Evolutionary conservation across 2,329 filamentous ascomycete species (phyloP).

Genomic region (Neurospora sp.): DNA sequence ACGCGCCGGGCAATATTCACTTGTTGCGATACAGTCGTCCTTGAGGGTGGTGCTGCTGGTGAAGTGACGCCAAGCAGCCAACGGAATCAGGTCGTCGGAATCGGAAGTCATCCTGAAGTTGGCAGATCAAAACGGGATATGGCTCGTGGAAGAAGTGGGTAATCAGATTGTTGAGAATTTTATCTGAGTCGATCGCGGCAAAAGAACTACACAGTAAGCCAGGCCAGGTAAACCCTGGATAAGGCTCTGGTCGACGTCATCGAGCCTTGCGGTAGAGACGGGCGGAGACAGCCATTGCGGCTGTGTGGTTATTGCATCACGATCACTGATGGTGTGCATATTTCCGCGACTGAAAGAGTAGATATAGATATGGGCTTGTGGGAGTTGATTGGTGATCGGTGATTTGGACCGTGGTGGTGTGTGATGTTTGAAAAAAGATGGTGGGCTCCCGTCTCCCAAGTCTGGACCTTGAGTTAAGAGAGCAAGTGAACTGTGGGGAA

Average conservation of each 20-base stretch:
- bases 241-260: background rate
- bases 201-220: background rate
- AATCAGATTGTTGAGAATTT: background rate
- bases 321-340: background rate
- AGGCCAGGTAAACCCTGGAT: background rate
- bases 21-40: background rate
- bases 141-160: background rate
- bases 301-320: background rate
- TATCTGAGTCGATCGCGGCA: background rate
- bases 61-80: background rate
- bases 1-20: background rate
- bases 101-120: background rate
- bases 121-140: background rate
- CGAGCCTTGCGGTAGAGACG: background rate
- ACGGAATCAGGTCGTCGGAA: background rate
- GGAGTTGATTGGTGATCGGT: background rate
- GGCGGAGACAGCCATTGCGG: background rate
- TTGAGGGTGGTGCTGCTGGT: background rate
- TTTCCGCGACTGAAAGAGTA: background rate
- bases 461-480: background rate
- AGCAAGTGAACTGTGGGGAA: background rate
- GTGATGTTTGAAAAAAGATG: background rate
- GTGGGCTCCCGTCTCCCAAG: background rate
- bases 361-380: background rate
- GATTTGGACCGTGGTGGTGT: background rate